Evolutionary conservation across 495 filamentous ascomycete genomes (phyloP), one percentile per base, ranked within the genome.

Genomic region (Penicillium ochrochloron): DNA sequence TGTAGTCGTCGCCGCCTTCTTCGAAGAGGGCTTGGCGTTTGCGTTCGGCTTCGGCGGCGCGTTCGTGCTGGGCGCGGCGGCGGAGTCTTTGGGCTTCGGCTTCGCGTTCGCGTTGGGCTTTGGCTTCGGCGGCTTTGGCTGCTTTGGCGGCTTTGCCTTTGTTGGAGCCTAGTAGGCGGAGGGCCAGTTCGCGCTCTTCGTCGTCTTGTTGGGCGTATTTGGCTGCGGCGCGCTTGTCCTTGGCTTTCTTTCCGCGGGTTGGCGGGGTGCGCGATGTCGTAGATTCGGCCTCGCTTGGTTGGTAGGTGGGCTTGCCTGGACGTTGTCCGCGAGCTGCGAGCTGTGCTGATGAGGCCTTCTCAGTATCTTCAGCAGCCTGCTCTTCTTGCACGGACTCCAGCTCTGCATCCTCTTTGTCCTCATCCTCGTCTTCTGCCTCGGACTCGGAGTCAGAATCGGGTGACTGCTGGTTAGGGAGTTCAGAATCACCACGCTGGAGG

Each of bases 141-240:
- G 78, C 79, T 63, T 80, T 86, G 56, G 80, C 74, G 11, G 82
- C 80, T 63, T 83, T 82, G 60, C 75, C 81, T 1, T 87, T 85
- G 58, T 87, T 80, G 14, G 90, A 88, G 44, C 95, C 95, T 12
- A 97, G 87, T 17, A 97, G 82, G 17, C 86, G 84, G 71, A 97
- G 88, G 59, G 93, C 93, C 1, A 94, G 82, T 37, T 84, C 86
- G 44, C 93, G 91, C 66, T 99, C 95, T 71, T 95, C 93, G 19
- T 96, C 93, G 70, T 97, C 93, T 83, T 99, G 95, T 69, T 96
- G 83, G 35, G 92, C 93, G 75, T 99, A 99, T 77, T 97, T 98
- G 52, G 84, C 77, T 29, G 92, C 92, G 0, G 91, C 86, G 70
- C 96, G 97, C 80, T 95, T 97, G 51, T 87, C 86, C 72, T 97